These are phyloP conservation scores for Echinochloa phyllopogon DNA, from an alignment of 176 grass and related monocot genomes.

Conservation along the genomic window DNA sequence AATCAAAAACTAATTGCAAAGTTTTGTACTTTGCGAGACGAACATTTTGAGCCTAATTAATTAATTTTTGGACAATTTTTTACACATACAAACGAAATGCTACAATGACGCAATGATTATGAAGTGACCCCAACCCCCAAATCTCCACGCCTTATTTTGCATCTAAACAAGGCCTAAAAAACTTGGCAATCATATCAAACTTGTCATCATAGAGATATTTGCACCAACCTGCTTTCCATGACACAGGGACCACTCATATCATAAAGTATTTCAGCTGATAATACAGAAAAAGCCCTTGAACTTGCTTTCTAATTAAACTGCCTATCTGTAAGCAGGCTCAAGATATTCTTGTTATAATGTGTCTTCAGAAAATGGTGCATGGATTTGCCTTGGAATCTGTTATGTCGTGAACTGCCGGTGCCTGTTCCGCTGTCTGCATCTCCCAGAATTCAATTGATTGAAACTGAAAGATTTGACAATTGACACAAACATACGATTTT, in stretches of 20 bases:
- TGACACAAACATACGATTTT: too few relatives aligned
- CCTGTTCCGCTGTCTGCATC: neutral
- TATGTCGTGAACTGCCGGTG: neutral
- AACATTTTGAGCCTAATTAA: too few relatives aligned
- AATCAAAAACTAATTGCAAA: too few relatives aligned
- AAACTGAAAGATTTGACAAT: neutral
- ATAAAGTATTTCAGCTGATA: neutral
- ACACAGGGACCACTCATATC: neutral
- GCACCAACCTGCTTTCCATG: neutral
- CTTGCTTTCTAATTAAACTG: neutral
- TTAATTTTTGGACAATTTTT: too few relatives aligned
- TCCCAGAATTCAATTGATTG: neutral
- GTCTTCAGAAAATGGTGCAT: neutral
- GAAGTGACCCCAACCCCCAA: too few relatives aligned
- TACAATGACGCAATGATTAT: too few relatives aligned
- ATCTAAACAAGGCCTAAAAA: too few relatives aligned
- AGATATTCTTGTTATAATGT: neutral
- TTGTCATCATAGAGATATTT: neutral
- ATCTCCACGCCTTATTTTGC: too few relatives aligned
- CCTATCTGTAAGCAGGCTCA: neutral
- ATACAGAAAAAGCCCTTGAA: neutral
- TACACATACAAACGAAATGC: too few relatives aligned
- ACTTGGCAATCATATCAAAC: neutral
- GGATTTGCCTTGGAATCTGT: neutral
- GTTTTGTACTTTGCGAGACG: too few relatives aligned